Base-by-base conservation (phyloP, 225 moss, liverwort and hornwort genomes). In the Sphagnum tenellum region DNA sequence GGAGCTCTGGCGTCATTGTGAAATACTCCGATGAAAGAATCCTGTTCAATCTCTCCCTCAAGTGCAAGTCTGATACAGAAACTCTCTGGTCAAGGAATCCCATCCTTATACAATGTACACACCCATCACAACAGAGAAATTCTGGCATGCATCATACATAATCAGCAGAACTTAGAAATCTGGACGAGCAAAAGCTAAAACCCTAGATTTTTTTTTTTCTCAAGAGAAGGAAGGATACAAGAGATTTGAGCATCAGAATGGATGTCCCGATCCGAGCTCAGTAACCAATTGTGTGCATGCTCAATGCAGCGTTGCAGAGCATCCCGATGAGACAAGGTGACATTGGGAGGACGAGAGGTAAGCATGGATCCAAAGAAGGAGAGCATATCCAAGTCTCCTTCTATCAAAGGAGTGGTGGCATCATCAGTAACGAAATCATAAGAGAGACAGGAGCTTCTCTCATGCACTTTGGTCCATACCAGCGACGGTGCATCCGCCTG, bases 361-460 rank as follows among this genome's bases (percentile, higher is more conserved):
- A 93, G 74, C 73, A 93, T 72, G 14, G 86, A 86, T 50, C 93
- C 93, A 64, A 93, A 93, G 45, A 84, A 70, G 3, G 93, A 86
- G 3, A 93, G 64, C 9, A 89, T 76, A 62, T 93, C 89, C 64
- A 93, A 44, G 77, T 93, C 93, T 2, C 80, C 84, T 77, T 89
- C 93, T 12, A 93, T 72, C 50, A 93, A 67, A 45, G 93, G 93
- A 3, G 84, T 88, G 5, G 93, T 89, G 12, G 86, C 66, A 60
- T 93, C 93, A 66, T 93, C 93, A 4, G 86, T 85, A 6, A 89
- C 88, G 44, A 89, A 88, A 76, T 93, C 93, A 44, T 93, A 93
- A 0, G 93, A 93, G 44, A 93, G 76, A 68, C 93, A 89, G 9
- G 93, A 89, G 72, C 79, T 89, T 67, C 93, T 78, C 61, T 93